Base-by-base conservation (phyloP, 768 basidiomycete genomes). In the Hypsizygus marmoreus region DNA sequence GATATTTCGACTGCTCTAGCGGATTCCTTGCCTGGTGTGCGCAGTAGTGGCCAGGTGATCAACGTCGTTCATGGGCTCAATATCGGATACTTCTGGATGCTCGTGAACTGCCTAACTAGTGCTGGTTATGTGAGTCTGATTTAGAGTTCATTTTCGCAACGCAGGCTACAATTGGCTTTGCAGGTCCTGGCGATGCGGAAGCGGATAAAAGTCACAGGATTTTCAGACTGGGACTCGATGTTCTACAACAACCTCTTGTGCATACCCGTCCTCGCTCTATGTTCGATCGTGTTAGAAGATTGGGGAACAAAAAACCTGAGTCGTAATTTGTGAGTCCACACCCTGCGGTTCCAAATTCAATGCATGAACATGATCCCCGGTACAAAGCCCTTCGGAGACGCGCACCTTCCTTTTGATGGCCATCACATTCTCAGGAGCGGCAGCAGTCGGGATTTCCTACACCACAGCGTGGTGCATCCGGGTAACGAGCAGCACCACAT, bases 381-480 rank as follows among this genome's bases (percentile, higher is more conserved):
- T n/a, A n/a, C n/a, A n/a, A 63, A 97, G 95, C 77, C 97, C 97
- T 10, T 73, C 75, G 40, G 85, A 87, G 56, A 88, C 85, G 14
- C 84, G 95, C 34, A 76, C 72, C 29, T 74, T 92, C 55, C 73
- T 99, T 39, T 69, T 98, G 16, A 83, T 79, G 51, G 89, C 93
- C 2, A 98, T 98, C 60, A 88, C 82, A 3, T 94, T 98, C 67
- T 97, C 95, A 17, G 97, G 97, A n/a, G 92, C 91, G 0, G 94
- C 91, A 4, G 95, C 97, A 4, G 97, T 97, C 23, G 92, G 92
- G 35, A 99, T 99, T 58, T 97, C 94, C 10, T 99, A 94, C 64
- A 93, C 94, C 6, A 99, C 97, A 6, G 95, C 97, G 8, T 99
- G 97, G 97, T 98, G 97, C 63, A 82, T 99, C 24, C 85, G 97